Evolutionary conservation across 495 filamentous ascomycete genomes (phyloP), one percentile per base, ranked within the genome.

Genomic region (Hamigera avellanea): DNA sequence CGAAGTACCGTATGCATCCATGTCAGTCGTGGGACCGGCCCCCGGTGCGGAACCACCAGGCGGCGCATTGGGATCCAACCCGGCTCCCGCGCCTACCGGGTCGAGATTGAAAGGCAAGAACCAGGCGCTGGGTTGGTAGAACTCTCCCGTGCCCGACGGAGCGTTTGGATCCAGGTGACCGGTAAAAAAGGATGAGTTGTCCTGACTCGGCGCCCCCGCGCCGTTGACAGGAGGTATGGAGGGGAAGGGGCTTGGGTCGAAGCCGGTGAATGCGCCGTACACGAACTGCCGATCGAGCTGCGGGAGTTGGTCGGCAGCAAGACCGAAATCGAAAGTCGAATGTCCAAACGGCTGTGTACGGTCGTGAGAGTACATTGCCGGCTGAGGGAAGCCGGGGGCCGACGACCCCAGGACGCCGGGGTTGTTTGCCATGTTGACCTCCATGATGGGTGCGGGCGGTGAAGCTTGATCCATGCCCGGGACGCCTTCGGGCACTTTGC

Each of bases 51-150:
- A 25, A 27, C 2, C 14, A n/a, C n/a, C n/a, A 31, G 9, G 42
- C 14, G 32, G 39, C n/a, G 15, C 35, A 15, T 26, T 26, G 25
- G 25, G 29, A 31, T 50, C 39, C 9, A 56, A 34, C 28, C 29
- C 41, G 48, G 42, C 45, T 13, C 42, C 46, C 12, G 42, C 43
- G 26, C 53, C 51, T 21, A 63, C 37, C 3, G 83, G 84, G 43
- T 86, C 81, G 60, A 89, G 75, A 49, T 95, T 95, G 62, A 94
- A 95, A 2, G 88, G 88, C 64, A 93, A 77, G 57, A 94, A 94
- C 88, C 88, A 95, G 15, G 87, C 86, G 36, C 78, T 86, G 1
- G 80, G 61, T 28, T 70, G 65, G 44, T 63, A 61, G 46, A 52
- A 64, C 32, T 67, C 63, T 30, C 57, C 61, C 1, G 54, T 52